These are phyloP conservation scores for Trichophyton schoenleinii DNA, from an alignment of 2,329 filamentous ascomycete species.

Conservation along the genomic window DNA sequence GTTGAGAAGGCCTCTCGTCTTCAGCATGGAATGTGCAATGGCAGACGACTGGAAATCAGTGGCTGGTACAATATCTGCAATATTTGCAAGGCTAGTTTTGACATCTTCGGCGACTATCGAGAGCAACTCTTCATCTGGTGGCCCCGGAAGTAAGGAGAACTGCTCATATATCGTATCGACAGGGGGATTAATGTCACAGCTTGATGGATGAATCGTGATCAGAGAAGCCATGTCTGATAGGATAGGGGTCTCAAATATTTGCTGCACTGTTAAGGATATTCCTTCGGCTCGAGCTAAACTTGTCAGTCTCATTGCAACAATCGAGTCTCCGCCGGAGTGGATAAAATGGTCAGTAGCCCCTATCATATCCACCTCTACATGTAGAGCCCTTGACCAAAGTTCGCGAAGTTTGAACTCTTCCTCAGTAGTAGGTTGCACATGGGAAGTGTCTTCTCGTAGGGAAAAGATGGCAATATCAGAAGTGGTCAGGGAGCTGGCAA, in stretches of 20 bases:
- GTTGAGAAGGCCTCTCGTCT: constrained; percentile 46
- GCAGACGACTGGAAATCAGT: constrained; percentile 45
- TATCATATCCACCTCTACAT: neutral
- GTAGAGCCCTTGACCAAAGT: neutral
- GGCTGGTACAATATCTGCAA: constrained; percentile 25
- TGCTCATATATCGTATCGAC: neutral
- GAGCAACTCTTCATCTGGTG: neutral
- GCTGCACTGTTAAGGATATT: neutral
- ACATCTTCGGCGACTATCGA: neutral
- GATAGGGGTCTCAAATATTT: constrained; percentile 5
- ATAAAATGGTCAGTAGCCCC: neutral
- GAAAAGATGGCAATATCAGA: neutral
- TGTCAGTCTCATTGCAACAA: neutral
- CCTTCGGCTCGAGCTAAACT: neutral
- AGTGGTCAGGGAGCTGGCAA: neutral
- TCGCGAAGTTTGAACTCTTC: neutral
- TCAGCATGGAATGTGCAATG: constrained; percentile 41
- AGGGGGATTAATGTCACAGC: neutral
- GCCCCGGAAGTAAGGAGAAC: neutral
- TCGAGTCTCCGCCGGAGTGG: neutral
- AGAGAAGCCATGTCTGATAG: neutral
- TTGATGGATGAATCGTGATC: neutral
- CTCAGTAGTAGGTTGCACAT: neutral
- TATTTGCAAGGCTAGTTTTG: neutral
- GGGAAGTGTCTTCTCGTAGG: neutral